Percentiles rank a stretch among this genome's conserved stretches.
Conservation (phyloP, 2,329 filamentous ascomycete genomes). For the Blastomyces emzantsi region DNA sequence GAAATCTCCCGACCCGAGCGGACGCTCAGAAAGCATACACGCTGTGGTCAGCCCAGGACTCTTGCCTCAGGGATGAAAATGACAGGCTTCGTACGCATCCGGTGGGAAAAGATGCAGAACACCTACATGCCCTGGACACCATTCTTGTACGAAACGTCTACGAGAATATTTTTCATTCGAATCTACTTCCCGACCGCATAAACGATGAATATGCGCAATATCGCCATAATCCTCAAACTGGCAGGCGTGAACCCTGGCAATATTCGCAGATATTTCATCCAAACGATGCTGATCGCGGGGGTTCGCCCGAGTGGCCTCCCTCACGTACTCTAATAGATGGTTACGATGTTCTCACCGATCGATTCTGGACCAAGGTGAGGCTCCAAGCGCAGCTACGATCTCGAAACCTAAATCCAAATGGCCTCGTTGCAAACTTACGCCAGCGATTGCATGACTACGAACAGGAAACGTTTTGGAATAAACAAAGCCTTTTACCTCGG, state of each 20-base stretch:
- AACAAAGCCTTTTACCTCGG: constrained; percentile 18
- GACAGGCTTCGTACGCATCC: constrained; percentile 4
- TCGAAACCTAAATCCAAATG: neutral
- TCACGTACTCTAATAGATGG: constrained; percentile 13
- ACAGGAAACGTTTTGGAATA: constrained; percentile 5
- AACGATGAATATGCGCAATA: constrained; percentile 10
- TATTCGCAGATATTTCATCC: constrained; percentile 17
- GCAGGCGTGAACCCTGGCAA: constrained; percentile 9
- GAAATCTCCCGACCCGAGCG: constrained; percentile 17
- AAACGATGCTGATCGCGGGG: neutral
- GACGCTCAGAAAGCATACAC: constrained; percentile 23
- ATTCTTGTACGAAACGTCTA: constrained; percentile 26
- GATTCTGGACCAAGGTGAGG: constrained; percentile 16
- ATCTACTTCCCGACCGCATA: constrained; percentile 17
- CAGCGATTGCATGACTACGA: constrained; percentile 20
- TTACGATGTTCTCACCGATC: constrained; percentile 13
- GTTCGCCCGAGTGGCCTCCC: neutral
- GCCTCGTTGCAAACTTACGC: constrained; percentile 15
- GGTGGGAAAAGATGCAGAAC: constrained; percentile 9
- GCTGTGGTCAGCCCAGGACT: constrained; percentile 24
- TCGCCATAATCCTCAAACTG: neutral
- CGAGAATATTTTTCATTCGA: constrained; percentile 23
- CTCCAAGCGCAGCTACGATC: constrained; percentile 9
- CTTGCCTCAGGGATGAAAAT: constrained; percentile 14
- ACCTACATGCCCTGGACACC: constrained; percentile 7